A percentile compares a stretch with the other conserved stretches of the same genome.
Evolutionary conservation across 805 yeast species (phyloP).

Genomic region (Priceomyces melissophilus): DNA sequence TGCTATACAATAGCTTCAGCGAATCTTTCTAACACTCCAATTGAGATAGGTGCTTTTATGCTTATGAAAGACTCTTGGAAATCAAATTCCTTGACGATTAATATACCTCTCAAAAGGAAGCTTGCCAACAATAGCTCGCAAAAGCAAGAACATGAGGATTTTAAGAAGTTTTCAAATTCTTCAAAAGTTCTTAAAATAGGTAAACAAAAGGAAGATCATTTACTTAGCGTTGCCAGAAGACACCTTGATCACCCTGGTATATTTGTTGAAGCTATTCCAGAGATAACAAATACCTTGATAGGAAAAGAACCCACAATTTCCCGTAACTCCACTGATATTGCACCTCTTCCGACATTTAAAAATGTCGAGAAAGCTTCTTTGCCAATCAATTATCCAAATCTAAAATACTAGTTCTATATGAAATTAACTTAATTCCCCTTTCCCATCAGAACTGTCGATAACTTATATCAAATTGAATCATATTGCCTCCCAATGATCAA

Average conservation of each 20-base stretch:
- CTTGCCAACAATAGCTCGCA: conserved; percentile 18
- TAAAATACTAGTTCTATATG: conserved; percentile 6
- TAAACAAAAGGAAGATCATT: conserved; percentile 17
- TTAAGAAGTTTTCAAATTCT: conserved; percentile 5
- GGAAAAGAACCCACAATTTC: conserved; percentile 17
- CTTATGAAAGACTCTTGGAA: conserved; percentile 17
- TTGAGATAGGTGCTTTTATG: conserved; percentile 8
- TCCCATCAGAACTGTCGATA: neutral
- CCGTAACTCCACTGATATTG: conserved; percentile 18
- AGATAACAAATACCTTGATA: conserved; percentile 27
- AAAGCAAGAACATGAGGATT: conserved; percentile 13
- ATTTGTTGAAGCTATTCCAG: conserved; percentile 30
- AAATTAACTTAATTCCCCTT: too few species aligned
- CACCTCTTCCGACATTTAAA: conserved; percentile 53
- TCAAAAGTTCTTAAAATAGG: neutral
- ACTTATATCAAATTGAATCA: conserved; percentile 42
- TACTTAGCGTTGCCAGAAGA: conserved; percentile 14
- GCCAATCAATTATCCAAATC: conserved; percentile 37
- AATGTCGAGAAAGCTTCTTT: conserved; percentile 62
- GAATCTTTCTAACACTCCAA: conserved; percentile 7
- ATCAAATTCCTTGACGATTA: conserved; percentile 25
- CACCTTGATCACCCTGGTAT: conserved; percentile 36
- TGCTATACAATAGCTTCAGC: conserved; percentile 16
- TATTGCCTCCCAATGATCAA: conserved; percentile 73
- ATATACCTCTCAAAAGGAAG: conserved; percentile 20